These are phyloP conservation scores for Emericellopsis terricola DNA, from an alignment of 495 filamentous ascomycete genomes.

Conservation along the genomic window DNA sequence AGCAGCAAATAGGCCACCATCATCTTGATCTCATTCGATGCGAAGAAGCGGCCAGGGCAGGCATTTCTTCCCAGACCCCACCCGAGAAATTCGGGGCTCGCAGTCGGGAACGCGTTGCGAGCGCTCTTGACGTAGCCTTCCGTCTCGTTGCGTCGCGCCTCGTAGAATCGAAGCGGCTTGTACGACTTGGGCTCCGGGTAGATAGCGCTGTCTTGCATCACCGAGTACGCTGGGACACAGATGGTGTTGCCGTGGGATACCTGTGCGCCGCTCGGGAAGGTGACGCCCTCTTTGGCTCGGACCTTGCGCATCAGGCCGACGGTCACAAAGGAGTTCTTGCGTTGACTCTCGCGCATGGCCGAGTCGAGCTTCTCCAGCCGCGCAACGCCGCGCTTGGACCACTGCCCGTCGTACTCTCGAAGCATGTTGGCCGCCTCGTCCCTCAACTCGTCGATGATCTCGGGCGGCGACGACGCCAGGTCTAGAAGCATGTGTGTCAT, in stretches of 20 bases:
- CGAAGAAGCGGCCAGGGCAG: slow-evolving; percentile 37
- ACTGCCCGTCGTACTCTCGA: slow-evolving; percentile 13
- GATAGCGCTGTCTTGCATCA: slow-evolving; percentile 8
- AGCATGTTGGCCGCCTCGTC: slow-evolving; percentile 27
- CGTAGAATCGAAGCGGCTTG: slow-evolving; percentile 13
- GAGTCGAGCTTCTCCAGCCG: slow-evolving; percentile 23
- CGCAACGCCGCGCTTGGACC: slow-evolving; percentile 25
- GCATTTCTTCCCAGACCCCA: slow-evolving; percentile 35
- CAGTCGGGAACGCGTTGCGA: slow-evolving; percentile 12
- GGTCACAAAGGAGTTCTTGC: slow-evolving; percentile 14
- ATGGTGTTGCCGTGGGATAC: slow-evolving; percentile 8
- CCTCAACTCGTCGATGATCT: slow-evolving; percentile 31
- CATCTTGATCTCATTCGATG: slow-evolving; percentile 28
- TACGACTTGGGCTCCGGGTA: slow-evolving; percentile 9
- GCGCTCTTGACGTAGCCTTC: slow-evolving; percentile 14
- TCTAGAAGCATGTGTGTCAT: slow-evolving; percentile 10
- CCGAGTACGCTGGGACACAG: slow-evolving; percentile 7
- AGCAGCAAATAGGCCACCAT: slow-evolving; percentile 21
- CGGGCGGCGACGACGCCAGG: neutral
- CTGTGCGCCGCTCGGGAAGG: slow-evolving; percentile 14
- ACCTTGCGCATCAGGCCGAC: slow-evolving; percentile 13
- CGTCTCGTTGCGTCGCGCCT: slow-evolving; percentile 8
- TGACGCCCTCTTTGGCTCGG: slow-evolving; percentile 11
- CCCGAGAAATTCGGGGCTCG: slow-evolving; percentile 18
- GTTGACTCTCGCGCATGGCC: slow-evolving; percentile 14